Percentiles rank a stretch among this genome's conserved stretches.
Conservation (phyloP, 2,329 filamentous ascomycete genomes). For the Aureobasidium sp. region DNA sequence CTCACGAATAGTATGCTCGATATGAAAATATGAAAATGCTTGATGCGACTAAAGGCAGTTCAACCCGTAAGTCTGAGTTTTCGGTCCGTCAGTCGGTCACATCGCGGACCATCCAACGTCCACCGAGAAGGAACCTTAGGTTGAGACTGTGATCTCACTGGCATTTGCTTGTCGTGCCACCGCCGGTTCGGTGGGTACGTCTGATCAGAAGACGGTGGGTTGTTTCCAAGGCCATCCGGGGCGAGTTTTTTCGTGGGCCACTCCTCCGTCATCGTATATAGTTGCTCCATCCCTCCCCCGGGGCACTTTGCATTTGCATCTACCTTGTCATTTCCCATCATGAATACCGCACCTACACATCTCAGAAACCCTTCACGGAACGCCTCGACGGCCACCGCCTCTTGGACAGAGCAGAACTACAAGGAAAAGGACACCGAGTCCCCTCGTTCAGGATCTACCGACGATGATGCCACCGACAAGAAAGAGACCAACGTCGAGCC, state of each 20-base stretch:
- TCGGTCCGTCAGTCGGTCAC: conserved; percentile 13
- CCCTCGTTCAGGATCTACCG: neutral
- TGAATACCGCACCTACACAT: conserved; percentile 7
- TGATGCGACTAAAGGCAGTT: neutral
- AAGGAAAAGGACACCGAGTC: conserved; percentile 9
- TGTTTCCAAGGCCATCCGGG: conserved; percentile 2
- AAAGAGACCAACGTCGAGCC: conserved; percentile 5
- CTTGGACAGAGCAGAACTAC: neutral
- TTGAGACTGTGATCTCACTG: conserved; percentile 12
- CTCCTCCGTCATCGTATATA: conserved; percentile 9
- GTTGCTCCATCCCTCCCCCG: neutral
- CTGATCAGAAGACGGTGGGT: conserved; percentile 4
- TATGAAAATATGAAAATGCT: neutral
- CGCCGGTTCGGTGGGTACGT: conserved; percentile 1
- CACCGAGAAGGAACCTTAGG: conserved; percentile 10
- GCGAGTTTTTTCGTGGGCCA: conserved; percentile 5
- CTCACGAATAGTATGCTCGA: neutral
- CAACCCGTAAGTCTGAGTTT: conserved; percentile 5
- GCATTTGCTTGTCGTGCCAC: conserved; percentile 4
- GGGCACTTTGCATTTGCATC: conserved; percentile 1
- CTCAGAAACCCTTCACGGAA: conserved; percentile 1
- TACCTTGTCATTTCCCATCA: neutral
- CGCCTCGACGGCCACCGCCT: neutral
- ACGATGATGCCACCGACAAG: neutral
- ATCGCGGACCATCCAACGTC: conserved; percentile 11